Evolutionary conservation across 805 yeast species (phyloP).

Genomic region (Huiozyma naganishii): DNA sequence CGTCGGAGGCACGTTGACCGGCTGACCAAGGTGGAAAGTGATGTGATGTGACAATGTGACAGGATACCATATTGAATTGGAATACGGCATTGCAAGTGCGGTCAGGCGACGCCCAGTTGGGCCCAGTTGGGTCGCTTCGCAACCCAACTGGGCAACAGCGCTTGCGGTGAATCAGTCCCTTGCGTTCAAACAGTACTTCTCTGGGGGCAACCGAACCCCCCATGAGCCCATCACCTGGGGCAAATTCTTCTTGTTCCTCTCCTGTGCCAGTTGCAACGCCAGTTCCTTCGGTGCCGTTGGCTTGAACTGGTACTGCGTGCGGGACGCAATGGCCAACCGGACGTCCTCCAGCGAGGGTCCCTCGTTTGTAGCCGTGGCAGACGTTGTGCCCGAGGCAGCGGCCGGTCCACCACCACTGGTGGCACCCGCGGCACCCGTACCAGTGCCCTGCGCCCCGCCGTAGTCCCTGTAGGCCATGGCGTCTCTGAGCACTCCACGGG

Average conservation of each 20-base stretch:
- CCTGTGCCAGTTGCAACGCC: slow-evolving; percentile 81
- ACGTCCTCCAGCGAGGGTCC: slow-evolving; percentile 78
- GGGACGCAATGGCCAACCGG: slow-evolving; percentile 82
- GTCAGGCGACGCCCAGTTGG: too few relatives aligned
- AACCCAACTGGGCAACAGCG: too few relatives aligned
- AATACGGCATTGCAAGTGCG: too few relatives aligned
- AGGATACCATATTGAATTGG: not conserved
- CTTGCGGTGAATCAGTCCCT: slow-evolving; percentile 13
- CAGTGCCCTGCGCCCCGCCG: slow-evolving; percentile 30
- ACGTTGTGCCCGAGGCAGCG: not conserved
- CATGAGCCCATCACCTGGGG: slow-evolving; percentile 87
- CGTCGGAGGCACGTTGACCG: too few relatives aligned
- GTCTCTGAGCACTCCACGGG: slow-evolving; percentile 77
- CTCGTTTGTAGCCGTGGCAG: slow-evolving; percentile 21
- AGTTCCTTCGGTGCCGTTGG: slow-evolving; percentile 88
- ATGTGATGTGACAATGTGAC: not conserved
- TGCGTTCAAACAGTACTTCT: slow-evolving; percentile 87
- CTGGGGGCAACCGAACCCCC: slow-evolving; percentile 94
- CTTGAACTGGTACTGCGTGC: slow-evolving; percentile 92
- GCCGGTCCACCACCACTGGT: slow-evolving; percentile 13
- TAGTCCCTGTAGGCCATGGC: slow-evolving; percentile 86
- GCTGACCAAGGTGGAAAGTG: too few relatives aligned
- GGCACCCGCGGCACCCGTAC: slow-evolving; percentile 12
- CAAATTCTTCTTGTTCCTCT: slow-evolving; percentile 76
- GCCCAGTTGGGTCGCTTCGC: too few relatives aligned